Evolutionary conservation across 1,284 basidiomycete species (phyloP).

Genomic region (Sporisorium sorghi): DNA sequence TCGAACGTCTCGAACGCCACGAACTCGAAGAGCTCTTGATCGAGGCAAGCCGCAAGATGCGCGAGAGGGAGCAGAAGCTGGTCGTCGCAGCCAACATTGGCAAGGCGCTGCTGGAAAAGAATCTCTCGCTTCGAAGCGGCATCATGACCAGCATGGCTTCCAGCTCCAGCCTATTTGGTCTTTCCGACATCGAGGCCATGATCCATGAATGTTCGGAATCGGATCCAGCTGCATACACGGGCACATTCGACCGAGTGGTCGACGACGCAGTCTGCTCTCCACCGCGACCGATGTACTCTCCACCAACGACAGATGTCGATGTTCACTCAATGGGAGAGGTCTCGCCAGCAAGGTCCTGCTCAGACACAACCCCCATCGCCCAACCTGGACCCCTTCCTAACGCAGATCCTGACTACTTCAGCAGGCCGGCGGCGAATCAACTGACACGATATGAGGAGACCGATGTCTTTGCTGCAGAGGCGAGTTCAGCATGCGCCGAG

Average conservation of each 20-base stretch:
- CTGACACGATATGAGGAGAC: neutral
- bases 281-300: constrained; percentile 38
- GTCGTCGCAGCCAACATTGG: constrained; percentile 62
- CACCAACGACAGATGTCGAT: constrained; percentile 51
- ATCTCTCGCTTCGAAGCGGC: constrained; percentile 53
- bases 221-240: neutral
- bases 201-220: constrained; percentile 18
- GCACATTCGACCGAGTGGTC: neutral
- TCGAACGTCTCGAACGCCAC: constrained; percentile 52
- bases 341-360: constrained; percentile 21
- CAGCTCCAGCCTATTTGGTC: constrained; percentile 36
- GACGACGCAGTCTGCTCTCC: neutral
- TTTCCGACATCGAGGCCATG: constrained; percentile 38
- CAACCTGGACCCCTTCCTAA: constrained; percentile 11
- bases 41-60: constrained; percentile 58
- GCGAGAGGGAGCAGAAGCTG: constrained; percentile 59
- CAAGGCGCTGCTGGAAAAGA: constrained; percentile 63
- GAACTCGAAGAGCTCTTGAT: constrained; percentile 60
- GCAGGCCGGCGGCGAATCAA: constrained; percentile 1
- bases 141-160: constrained; percentile 53
- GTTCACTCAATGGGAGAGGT: constrained; percentile 21
- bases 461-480: neutral
- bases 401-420: constrained; percentile 32
- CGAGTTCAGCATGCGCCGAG: neutral
- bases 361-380: constrained; percentile 34